Conservation (phyloP, 2,329 filamentous ascomycete species). For the Coniella lustricola region DNA sequence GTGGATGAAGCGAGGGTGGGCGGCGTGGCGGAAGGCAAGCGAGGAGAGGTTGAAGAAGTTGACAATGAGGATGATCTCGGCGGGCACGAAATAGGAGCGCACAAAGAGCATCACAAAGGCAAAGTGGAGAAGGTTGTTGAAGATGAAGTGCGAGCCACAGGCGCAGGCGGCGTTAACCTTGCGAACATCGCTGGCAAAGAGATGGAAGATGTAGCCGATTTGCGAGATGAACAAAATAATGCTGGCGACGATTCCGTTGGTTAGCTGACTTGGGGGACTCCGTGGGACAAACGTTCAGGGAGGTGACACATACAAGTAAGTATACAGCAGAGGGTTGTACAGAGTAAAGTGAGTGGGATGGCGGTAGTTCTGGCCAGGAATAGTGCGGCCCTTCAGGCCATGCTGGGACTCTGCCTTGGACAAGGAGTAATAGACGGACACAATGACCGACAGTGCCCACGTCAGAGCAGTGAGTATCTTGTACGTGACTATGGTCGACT, state of each 20-base stretch:
- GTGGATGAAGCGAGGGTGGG: constrained; percentile 68
- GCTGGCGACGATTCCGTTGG: constrained; percentile 34
- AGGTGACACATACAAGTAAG: constrained; percentile 62
- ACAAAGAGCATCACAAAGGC: constrained; percentile 80
- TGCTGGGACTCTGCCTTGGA: constrained; percentile 54
- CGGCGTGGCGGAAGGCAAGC: constrained; percentile 74
- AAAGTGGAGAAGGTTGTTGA: constrained; percentile 78
- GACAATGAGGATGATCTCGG: constrained; percentile 67
- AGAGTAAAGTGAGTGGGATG: constrained; percentile 68
- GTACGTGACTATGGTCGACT: constrained; percentile 59
- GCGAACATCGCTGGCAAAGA: constrained; percentile 62
- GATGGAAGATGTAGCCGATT: constrained; percentile 64
- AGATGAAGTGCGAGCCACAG: constrained; percentile 76
- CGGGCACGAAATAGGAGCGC: constrained; percentile 64
- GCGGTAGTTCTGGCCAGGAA: constrained; percentile 67
- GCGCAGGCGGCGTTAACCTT: constrained; percentile 64
- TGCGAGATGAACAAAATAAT: constrained; percentile 69
- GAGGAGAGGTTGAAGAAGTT: constrained; percentile 76
- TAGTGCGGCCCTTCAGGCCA: constrained; percentile 49
- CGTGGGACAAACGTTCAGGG: constrained; percentile 9
- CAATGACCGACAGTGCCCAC: constrained; percentile 67
- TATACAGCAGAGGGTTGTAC: constrained; percentile 54
- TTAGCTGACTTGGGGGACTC: no score
- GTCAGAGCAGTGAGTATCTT: constrained; percentile 67
- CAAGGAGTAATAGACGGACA: constrained; percentile 68